phyloP scores from a whole-genome alignment of 1,284 basidiomycete genomes.

The Veloboletus limbatus region DNA sequence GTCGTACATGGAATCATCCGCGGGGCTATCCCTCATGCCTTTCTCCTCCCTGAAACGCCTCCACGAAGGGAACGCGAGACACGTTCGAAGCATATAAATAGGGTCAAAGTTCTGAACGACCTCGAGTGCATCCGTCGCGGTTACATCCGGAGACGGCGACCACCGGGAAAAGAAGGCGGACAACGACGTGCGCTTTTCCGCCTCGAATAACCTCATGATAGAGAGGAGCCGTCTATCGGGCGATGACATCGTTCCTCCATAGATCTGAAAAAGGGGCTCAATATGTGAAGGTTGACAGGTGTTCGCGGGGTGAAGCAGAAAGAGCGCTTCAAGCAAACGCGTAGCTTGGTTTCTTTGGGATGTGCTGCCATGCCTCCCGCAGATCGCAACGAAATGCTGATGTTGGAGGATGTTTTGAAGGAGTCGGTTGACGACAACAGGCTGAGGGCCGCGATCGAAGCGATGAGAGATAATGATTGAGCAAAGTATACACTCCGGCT shows the following conservation, averaged over 20 bases:
- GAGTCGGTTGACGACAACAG: slow-evolving; percentile 59
- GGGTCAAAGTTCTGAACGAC: slow-evolving; percentile 73
- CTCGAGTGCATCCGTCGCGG: slow-evolving; percentile 53
- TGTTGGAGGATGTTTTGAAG: slow-evolving; percentile 64
- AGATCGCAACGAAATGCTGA: slow-evolving; percentile 50
- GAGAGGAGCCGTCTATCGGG: slow-evolving; percentile 68
- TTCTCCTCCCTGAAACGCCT: slow-evolving; percentile 42
- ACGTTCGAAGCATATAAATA: slow-evolving; percentile 67
- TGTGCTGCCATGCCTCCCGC: slow-evolving; percentile 24
- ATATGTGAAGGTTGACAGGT: slow-evolving; percentile 83
- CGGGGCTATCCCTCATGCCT: slow-evolving; percentile 16
- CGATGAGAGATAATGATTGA: not conserved
- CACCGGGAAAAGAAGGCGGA: slow-evolving; percentile 60
- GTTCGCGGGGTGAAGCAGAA: slow-evolving; percentile 71
- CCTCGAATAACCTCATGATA: slow-evolving; percentile 79
- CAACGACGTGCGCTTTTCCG: slow-evolving; percentile 63
- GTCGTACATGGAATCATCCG: slow-evolving; percentile 65
- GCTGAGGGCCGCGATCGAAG: slow-evolving; percentile 35
- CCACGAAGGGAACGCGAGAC: slow-evolving; percentile 68
- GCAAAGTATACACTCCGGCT: not conserved
- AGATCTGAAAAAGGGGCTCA: slow-evolving; percentile 71
- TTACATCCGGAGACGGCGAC: slow-evolving; percentile 47
- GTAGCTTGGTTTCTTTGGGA: slow-evolving; percentile 47
- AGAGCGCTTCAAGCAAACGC: slow-evolving; percentile 60
- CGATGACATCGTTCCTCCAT: slow-evolving; percentile 64